Evolutionary conservation across 768 basidiomycete species (phyloP).

Genomic region (Sporobolomyces roseus): DNA sequence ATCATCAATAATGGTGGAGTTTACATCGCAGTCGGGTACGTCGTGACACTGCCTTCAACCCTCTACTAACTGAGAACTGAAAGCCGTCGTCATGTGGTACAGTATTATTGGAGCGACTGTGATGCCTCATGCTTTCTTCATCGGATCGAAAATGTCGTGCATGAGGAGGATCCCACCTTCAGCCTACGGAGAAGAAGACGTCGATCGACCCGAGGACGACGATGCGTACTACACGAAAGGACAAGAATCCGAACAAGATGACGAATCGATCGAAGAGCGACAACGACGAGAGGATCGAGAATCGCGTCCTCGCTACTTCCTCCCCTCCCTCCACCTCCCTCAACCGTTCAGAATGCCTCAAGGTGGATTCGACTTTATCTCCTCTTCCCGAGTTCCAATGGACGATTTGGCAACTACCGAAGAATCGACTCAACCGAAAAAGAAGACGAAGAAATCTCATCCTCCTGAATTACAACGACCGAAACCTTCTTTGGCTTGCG

Average conservation of each 20-base stretch:
- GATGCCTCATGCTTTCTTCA: constrained; percentile 89
- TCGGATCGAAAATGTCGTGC: constrained; percentile 79
- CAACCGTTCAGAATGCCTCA: constrained; percentile 34
- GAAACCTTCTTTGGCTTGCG: constrained; percentile 58
- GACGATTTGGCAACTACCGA: constrained; percentile 8
- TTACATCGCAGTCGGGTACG: constrained; percentile 47
- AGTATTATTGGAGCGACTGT: constrained; percentile 79
- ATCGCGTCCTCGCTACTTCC: neutral
- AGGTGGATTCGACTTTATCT: constrained; percentile 17
- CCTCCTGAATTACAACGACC: constrained; percentile 39
- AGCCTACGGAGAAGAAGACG: constrained; percentile 43
- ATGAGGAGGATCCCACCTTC: constrained; percentile 63
- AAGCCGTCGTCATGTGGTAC: constrained; percentile 37
- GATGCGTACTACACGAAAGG: constrained; percentile 7
- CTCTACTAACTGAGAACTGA: constrained; percentile 46
- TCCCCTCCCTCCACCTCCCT: constrained; percentile 35
- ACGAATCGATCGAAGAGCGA: too few species aligned
- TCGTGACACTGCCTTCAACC: neutral
- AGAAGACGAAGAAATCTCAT: neutral
- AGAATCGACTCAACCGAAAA: neutral
- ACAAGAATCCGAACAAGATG: neutral
- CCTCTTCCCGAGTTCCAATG: neutral
- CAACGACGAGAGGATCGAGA: too few species aligned
- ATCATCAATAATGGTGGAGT: constrained; percentile 49
- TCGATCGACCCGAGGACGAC: constrained; percentile 42